These are phyloP conservation scores for Solanum chacoense DNA, from an alignment of 305 asterid genomes.

Conservation along the genomic window DNA sequence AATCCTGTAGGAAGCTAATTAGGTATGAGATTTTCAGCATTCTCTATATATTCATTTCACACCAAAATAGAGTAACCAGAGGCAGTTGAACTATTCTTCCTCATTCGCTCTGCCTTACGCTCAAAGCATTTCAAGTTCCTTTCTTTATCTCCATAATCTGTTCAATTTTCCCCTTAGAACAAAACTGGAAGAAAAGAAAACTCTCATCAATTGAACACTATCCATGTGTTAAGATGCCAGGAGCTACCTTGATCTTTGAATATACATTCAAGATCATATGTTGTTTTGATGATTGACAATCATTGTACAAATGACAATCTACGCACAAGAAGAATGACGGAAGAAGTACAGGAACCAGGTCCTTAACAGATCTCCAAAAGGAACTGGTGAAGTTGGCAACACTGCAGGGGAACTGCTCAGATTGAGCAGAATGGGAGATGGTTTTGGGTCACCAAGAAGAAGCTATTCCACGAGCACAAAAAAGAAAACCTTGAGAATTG, in stretches of 20 bases:
- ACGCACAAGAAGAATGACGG: neutral
- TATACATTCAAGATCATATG: neutral
- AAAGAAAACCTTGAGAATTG: neutral
- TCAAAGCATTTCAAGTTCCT: neutral
- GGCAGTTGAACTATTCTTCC: neutral
- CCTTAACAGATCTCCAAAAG: neutral
- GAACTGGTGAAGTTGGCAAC: neutral
- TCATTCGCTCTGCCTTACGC: neutral
- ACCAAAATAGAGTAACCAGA: neutral
- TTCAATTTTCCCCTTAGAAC: neutral
- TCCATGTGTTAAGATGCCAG: neutral
- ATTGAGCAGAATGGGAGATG: neutral
- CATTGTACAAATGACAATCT: neutral
- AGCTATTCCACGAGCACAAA: neutral
- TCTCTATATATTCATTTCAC: neutral
- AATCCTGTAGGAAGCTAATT: neutral
- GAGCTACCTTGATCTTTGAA: neutral
- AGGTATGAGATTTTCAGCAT: neutral
- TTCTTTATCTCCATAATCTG: neutral
- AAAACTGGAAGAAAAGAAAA: neutral
- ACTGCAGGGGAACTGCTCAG: neutral
- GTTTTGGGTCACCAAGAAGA: neutral
- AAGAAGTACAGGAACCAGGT: neutral
- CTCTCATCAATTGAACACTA: neutral
- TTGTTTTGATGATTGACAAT: neutral